Percentiles rank a stretch among this genome's conserved stretches.
Evolutionary conservation across 228 moss, liverwort and hornwort species (phyloP).

Genomic region (Sphagnum magellanicum): DNA sequence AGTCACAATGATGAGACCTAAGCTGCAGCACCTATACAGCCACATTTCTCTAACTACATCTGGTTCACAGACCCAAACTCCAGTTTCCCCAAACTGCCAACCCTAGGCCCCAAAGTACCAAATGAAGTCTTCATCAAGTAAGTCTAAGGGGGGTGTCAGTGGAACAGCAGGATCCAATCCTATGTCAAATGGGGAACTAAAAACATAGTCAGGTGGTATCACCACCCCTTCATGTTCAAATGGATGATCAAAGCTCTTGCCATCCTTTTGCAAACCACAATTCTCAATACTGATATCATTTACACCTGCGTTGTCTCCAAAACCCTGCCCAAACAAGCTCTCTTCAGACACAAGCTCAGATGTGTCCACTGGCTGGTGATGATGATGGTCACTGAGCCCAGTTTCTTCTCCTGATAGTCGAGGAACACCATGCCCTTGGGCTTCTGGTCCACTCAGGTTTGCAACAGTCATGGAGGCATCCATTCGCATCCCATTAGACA

Average conservation of each 20-base stretch:
- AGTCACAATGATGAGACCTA: background rate
- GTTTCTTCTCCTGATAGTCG: background rate
- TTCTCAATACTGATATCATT: constrained; percentile 33
- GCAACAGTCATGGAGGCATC: constrained; percentile 34
- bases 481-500: constrained; percentile 30
- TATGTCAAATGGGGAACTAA: constrained; percentile 65
- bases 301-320: constrained; percentile 29
- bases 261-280: constrained; percentile 32
- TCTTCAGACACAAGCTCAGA: constrained; percentile 24
- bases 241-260: constrained; percentile 54
- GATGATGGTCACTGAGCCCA: background rate
- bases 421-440: constrained; percentile 15
- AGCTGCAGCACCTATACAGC: background rate
- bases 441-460: constrained; percentile 29
- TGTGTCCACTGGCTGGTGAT: background rate
- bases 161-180: constrained; percentile 51
- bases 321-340: constrained; percentile 41
- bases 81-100: constrained; percentile 28
- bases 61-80: constrained; percentile 36
- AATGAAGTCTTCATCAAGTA: constrained; percentile 62
- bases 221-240: constrained; percentile 46
- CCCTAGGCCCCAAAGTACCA: constrained; percentile 89
- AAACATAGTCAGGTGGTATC: constrained; percentile 50
- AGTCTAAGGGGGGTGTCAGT: constrained; percentile 52
- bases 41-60: background rate